phyloP scores from a whole-genome alignment of 2,329 filamentous ascomycete species.

The Macrophomina tecta region DNA sequence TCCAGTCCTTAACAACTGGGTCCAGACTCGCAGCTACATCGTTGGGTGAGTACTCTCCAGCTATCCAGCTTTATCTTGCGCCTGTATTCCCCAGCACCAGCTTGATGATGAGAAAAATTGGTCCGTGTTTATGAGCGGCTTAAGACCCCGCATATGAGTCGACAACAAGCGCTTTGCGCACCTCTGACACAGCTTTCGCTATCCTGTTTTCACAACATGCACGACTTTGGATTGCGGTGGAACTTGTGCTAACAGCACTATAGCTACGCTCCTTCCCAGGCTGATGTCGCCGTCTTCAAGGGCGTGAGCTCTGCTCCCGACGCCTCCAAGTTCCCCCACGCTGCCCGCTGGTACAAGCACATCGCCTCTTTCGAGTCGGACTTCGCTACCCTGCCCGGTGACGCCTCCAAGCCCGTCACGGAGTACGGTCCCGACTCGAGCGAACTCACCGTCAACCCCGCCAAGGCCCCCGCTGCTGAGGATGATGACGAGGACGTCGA shows the following conservation, averaged over 20 bases:
- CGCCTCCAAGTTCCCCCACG: conserved; percentile 87
- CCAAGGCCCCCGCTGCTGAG: conserved; percentile 75
- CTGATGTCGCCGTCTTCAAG: conserved; percentile 96
- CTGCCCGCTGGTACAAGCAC: conserved; percentile 99
- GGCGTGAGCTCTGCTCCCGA: conserved; percentile 77
- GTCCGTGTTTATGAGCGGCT: conserved; percentile 96
- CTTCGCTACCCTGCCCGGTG: conserved; percentile 88
- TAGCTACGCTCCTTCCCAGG: conserved; percentile 79
- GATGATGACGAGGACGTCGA: conserved; percentile 78
- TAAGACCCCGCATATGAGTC: conserved; percentile 90
- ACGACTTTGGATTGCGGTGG: conserved; percentile 25
- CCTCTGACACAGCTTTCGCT: conserved; percentile 64
- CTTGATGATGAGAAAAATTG: conserved; percentile 83
- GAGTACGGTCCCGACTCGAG: conserved; percentile 86
- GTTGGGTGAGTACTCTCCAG: conserved; percentile 70
- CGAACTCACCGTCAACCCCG: conserved; percentile 81
- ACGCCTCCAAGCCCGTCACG: conserved; percentile 86
- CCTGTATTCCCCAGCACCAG: conserved; percentile 34
- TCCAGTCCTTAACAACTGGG: conserved; percentile 73
- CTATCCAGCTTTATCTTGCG: conserved; percentile 22
- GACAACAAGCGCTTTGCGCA: conserved; percentile 76
- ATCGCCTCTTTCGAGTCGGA: conserved; percentile 90
- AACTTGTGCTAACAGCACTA: conserved; percentile 36
- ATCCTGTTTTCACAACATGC: neutral
- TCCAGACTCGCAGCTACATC: conserved; percentile 79